Evolutionary conservation across 1,284 basidiomycete species (phyloP).

Genomic region (Fereydounia khargensis): DNA sequence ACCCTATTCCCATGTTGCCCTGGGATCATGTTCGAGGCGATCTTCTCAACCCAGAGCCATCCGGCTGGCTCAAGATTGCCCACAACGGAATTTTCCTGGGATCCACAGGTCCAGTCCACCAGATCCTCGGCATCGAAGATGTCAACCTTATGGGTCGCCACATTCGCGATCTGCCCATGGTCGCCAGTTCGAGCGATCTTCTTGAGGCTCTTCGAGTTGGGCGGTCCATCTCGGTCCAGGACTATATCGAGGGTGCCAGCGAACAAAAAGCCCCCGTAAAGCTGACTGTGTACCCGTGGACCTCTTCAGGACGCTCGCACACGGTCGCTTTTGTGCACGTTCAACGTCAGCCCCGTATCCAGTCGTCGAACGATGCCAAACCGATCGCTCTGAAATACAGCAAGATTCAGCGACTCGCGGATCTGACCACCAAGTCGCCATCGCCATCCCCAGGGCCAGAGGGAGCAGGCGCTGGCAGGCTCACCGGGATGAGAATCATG

Average conservation of each 20-base stretch:
- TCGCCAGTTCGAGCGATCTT: constrained; percentile 26
- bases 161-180: constrained; percentile 32
- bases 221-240: constrained; percentile 28
- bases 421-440: too few species aligned
- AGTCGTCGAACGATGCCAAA: background rate
- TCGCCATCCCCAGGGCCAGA: too few species aligned
- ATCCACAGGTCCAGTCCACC: constrained; percentile 24
- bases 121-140: constrained; percentile 30
- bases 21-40: constrained; percentile 31
- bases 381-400: too few species aligned
- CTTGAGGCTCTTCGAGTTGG: constrained; percentile 23
- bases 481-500: constrained; percentile 5
- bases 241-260: constrained; percentile 13
- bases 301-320: constrained; percentile 23
- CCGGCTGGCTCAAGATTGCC: constrained; percentile 32
- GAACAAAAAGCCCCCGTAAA: constrained; percentile 17
- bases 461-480: constrained; percentile 9
- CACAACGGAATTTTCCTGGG: constrained; percentile 38
- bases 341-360: constrained; percentile 13
- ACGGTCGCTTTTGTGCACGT: constrained; percentile 27
- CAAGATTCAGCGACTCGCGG: too few species aligned
- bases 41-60: constrained; percentile 8
- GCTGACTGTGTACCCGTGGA: constrained; percentile 37
- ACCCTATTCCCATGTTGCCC: constrained; percentile 32
- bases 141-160: constrained; percentile 24